Conservation (phyloP, 139 green algal genomes). For the Coelastrella sp. region DNA sequence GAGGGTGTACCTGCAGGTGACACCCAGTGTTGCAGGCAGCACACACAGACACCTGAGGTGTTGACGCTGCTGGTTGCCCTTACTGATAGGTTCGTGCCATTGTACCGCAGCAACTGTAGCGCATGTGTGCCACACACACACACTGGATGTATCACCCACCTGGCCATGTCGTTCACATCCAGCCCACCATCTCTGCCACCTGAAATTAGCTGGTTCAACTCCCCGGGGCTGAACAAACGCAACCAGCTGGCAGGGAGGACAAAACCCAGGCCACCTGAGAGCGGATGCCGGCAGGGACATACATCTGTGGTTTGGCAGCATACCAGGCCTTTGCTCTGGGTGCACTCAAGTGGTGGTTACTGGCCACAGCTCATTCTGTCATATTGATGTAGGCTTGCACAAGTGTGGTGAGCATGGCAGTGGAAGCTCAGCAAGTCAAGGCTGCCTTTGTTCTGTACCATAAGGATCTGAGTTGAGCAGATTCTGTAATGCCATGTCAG, state of each 20-base stretch:
- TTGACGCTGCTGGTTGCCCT: not conserved
- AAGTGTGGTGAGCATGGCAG: not conserved
- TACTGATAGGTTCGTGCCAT: too few species aligned
- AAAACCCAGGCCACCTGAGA: conserved; percentile 51
- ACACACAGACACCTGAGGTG: not conserved
- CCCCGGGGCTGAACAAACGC: conserved; percentile 85
- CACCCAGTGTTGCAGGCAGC: not conserved
- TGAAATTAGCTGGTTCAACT: conserved; percentile 86
- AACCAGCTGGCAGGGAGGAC: conserved; percentile 61
- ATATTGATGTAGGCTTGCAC: not conserved
- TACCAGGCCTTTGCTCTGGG: too few species aligned
- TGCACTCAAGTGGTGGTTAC: too few species aligned
- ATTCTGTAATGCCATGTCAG: too few species aligned
- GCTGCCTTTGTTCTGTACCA: not conserved
- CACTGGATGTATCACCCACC: conserved; percentile 26
- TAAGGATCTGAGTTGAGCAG: too few species aligned
- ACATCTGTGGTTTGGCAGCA: too few species aligned
- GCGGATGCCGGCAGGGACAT: not conserved
- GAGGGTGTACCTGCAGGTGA: conserved; percentile 43
- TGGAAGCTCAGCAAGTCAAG: not conserved
- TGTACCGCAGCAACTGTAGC: too few species aligned
- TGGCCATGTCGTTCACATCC: conserved; percentile 86
- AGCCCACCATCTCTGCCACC: conserved; percentile 53
- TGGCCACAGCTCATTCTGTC: too few species aligned
- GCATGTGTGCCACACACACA: not conserved